phyloP scores from a whole-genome alignment of 2,329 filamentous ascomycete genomes.

The Ophiocordyceps polyrhachis-furcata region DNA sequence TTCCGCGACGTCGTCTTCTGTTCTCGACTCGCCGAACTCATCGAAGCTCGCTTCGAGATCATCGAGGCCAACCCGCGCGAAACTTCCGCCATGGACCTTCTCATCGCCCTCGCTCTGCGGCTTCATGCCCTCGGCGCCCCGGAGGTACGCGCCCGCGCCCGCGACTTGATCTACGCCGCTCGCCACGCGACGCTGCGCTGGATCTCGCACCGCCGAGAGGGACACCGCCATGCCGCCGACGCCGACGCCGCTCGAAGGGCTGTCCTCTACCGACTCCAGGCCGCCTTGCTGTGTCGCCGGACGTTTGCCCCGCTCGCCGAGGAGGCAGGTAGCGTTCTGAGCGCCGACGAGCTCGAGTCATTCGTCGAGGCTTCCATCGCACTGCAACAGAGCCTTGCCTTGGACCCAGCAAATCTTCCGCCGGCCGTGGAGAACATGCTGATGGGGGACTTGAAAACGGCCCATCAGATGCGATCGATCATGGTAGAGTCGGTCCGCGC shows the following conservation, averaged over 20 bases:
- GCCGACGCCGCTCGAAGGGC: conserved; percentile 14
- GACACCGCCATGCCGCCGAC: conserved; percentile 21
- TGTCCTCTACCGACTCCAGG: conserved; percentile 26
- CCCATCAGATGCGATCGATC: conserved; percentile 1
- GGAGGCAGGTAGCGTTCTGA: background rate
- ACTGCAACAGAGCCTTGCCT: conserved; percentile 9
- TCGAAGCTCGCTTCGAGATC: conserved; percentile 21
- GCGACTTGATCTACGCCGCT: conserved; percentile 18
- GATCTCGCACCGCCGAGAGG: conserved; percentile 25
- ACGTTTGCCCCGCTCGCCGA: conserved; percentile 11
- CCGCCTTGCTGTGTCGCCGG: conserved; percentile 34
- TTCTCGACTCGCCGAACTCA: conserved; percentile 22
- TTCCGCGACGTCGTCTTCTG: conserved; percentile 34
- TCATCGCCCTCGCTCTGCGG: conserved; percentile 32
- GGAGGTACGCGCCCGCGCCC: conserved; percentile 5
- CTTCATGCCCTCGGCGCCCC: conserved; percentile 6
- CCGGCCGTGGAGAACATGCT: conserved; percentile 3
- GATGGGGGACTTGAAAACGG: conserved; percentile 5
- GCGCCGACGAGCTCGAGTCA: conserved; percentile 1
- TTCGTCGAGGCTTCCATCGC: conserved; percentile 10
- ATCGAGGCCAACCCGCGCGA: conserved; percentile 42
- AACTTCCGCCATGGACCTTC: conserved; percentile 33
- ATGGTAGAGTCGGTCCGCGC: conserved; percentile 1
- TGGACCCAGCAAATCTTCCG: conserved; percentile 4
- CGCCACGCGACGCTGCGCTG: conserved; percentile 28